Percentiles rank a stretch among this genome's conserved stretches.
These are phyloP conservation scores for Colletotrichum tropicale DNA, from an alignment of 2,329 filamentous ascomycete genomes.

Conservation along the genomic window DNA sequence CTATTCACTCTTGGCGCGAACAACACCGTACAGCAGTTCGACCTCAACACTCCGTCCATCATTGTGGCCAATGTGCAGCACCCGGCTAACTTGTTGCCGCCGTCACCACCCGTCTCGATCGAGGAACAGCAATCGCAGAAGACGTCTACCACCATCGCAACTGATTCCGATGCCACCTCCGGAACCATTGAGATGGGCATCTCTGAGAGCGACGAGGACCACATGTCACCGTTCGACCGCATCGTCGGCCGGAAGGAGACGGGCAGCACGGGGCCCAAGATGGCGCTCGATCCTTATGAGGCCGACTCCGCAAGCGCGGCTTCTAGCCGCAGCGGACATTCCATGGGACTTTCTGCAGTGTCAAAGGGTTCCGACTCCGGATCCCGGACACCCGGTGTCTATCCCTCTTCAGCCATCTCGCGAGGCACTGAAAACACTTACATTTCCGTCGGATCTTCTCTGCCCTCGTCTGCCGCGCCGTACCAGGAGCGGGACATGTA, in stretches of 20 bases:
- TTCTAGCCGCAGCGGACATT: constrained; percentile 57
- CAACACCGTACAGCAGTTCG: constrained; percentile 92
- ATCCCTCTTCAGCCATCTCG: constrained; percentile 56
- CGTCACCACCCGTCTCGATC: constrained; percentile 81
- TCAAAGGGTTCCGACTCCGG: constrained; percentile 57
- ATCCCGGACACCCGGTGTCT: constrained; percentile 55
- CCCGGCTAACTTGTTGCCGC: constrained; percentile 76
- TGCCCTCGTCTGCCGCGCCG: constrained; percentile 41
- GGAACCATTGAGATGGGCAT: constrained; percentile 62
- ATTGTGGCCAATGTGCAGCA: constrained; percentile 91
- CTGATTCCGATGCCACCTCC: constrained; percentile 59
- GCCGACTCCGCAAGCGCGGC: constrained; percentile 67
- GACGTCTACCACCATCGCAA: constrained; percentile 50
- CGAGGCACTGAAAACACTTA: constrained; percentile 67
- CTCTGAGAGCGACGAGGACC: constrained; percentile 80
- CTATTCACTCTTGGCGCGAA: constrained; percentile 90
- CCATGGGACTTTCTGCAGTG: constrained; percentile 58
- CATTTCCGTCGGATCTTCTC: constrained; percentile 69
- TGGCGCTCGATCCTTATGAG: constrained; percentile 56
- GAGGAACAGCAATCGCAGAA: constrained; percentile 69
- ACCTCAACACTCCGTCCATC: constrained; percentile 80
- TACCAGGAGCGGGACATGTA: constrained; percentile 53
- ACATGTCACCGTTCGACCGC: constrained; percentile 76
- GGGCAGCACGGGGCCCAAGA: constrained; percentile 55
- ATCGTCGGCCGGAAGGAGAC: constrained; percentile 73